Evolutionary conservation across 163 green algal species (phyloP).

Genomic region (Volvox carteri): DNA sequence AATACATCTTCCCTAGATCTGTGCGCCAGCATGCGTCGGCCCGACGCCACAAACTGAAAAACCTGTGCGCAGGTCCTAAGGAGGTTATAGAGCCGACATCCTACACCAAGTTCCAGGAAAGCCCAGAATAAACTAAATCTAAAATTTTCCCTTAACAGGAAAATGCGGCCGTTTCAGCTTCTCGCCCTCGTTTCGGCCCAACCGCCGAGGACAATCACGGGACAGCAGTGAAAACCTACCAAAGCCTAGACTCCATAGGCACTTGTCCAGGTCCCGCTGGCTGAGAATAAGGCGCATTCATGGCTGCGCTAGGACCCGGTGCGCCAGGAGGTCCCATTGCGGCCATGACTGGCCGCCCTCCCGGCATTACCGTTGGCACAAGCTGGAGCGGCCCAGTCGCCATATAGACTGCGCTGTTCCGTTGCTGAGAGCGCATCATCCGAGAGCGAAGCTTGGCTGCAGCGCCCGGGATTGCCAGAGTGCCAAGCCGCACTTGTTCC

Average conservation of each 20-base stretch:
- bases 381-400: conserved; percentile 37
- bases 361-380: conserved; percentile 41
- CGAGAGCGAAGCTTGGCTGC: conserved; percentile 69
- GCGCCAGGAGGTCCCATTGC: conserved; percentile 28
- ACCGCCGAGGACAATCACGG: background rate
- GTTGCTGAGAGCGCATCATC: conserved; percentile 63
- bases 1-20: no score
- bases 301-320: background rate
- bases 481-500: conserved; percentile 76
- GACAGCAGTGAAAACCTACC: background rate
- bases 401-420: conserved; percentile 39
- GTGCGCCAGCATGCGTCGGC: no score
- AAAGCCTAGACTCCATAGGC: conserved; percentile 32
- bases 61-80: no score
- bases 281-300: background rate
- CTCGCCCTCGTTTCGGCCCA: background rate
- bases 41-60: no score
- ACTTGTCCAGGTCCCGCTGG: background rate
- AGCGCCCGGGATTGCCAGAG: conserved; percentile 71
- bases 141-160: no score
- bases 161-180: background rate
- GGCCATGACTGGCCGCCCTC: conserved; percentile 24
- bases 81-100: no score
- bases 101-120: no score
- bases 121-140: no score